phyloP scores from a whole-genome alignment of 129 eudicot species.

The Calendula officinalis region DNA sequence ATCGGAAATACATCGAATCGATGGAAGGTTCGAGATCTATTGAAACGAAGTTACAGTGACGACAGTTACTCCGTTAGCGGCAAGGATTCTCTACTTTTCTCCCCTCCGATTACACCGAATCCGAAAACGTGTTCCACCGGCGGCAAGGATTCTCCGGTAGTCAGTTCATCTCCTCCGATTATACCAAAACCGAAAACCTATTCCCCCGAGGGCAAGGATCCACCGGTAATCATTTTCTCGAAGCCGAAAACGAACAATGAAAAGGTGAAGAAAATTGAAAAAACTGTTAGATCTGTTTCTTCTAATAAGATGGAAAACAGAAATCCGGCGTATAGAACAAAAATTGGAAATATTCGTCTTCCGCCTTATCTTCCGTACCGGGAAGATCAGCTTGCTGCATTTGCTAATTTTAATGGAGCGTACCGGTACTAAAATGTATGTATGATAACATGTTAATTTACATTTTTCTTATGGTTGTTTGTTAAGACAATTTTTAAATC shows the following conservation, averaged over 20 bases:
- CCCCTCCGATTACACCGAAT: neutral
- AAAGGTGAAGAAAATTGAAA: conserved; percentile 18
- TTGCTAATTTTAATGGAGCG: conserved; percentile 20
- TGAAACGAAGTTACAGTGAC: conserved; percentile 37
- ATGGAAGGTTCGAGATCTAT: conserved; percentile 39
- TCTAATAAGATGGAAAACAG: conserved; percentile 9
- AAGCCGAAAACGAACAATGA: conserved; percentile 18
- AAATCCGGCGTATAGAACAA: conserved; percentile 20
- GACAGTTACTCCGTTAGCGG: conserved; percentile 26
- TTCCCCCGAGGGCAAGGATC: neutral
- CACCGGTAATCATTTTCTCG: conserved; percentile 8
- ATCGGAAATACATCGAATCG: conserved; percentile 10
- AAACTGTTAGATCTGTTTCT: neutral
- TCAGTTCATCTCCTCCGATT: conserved; percentile 5
- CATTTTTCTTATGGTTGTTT: neutral
- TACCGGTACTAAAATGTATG: conserved; percentile 26
- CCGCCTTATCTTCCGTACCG: conserved; percentile 32
- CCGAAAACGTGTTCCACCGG: neutral
- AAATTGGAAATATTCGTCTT: conserved; percentile 16
- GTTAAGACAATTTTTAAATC: neutral
- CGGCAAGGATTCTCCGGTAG: conserved; percentile 6
- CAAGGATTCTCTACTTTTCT: conserved; percentile 4
- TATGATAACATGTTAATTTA: neutral
- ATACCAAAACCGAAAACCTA: neutral
- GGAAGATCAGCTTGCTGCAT: conserved; percentile 22